Conservation (phyloP, 179 eudicot genomes). For the Spergularia azorica region DNA sequence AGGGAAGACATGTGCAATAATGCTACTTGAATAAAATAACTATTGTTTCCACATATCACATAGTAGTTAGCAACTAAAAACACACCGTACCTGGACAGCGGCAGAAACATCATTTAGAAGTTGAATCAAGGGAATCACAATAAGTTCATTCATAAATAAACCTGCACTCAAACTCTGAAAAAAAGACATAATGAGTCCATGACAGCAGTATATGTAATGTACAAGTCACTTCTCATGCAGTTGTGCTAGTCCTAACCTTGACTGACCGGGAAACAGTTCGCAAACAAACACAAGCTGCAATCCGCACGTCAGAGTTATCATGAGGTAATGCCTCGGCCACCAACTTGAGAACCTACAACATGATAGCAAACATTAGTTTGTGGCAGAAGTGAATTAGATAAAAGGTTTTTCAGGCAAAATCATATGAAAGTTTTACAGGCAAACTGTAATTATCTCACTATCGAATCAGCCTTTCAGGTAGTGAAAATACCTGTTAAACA, state of each 20-base stretch:
- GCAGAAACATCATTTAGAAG: constrained; percentile 57
- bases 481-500: neutral
- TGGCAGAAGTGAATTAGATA: too few species aligned
- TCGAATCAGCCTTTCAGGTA: neutral
- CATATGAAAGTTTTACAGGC: neutral
- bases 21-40: neutral
- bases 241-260: constrained; percentile 60
- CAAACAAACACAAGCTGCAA: constrained; percentile 85
- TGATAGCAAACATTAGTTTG: neutral
- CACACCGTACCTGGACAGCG: constrained; percentile 67
- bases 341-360: constrained; percentile 55
- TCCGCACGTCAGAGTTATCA: constrained; percentile 67
- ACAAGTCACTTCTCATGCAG: constrained; percentile 16
- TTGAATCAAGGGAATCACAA: constrained; percentile 61
- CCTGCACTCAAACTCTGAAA: constrained; percentile 96
- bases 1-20: neutral
- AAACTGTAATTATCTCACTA: neutral
- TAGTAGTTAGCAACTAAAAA: constrained; percentile 15
- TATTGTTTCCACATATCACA: constrained; percentile 2
- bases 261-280: constrained; percentile 87
- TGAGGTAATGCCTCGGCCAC: constrained; percentile 69
- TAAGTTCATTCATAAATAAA: constrained; percentile 62
- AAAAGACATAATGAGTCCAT: constrained; percentile 19
- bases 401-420: too few species aligned
- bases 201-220: constrained; percentile 3